Evolutionary conservation across 306 rosid genomes (phyloP), one percentile per base, ranked within the genome.

Genomic region (Hippophae rhamnoides): DNA sequence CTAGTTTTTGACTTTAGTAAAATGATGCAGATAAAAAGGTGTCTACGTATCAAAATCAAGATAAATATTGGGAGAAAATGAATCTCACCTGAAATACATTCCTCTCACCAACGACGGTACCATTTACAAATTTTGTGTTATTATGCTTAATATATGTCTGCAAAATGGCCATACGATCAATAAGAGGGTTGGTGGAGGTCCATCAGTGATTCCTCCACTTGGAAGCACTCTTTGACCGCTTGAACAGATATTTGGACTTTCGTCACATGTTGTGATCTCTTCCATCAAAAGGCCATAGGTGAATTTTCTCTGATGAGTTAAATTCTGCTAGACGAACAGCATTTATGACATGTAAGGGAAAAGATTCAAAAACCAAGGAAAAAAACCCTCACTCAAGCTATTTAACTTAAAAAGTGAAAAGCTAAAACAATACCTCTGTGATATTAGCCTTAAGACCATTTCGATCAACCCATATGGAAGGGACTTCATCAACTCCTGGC

Each of bases 151-250:
- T 92, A 72, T 92, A 88, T 52, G 99, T 84, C 69, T 92, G 96
- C 63, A 92, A 61, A 69, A 92, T 88, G 57, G 96, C 95, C 90
- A 88, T 69, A 13, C 76, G 90, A 58, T 92, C 99, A 64, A 85
- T 60, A 74, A 96, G 53, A 92, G 93, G 61, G 95, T 92, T 66
- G 99, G 88, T 43, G 97, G 97, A 68, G 99, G 99, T 75, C 99
- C 99, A 73, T 88, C 90, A 71, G 83, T 85, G 43, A 92, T 79
- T 71, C 86, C 93, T 63, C 96, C 99, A 75, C 83, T 84, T 43
- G 96, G 96, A 68, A 84, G 68, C 60, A 89, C 73, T 68, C 93
- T 81, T 61, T 80, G 96, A 52, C 96, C 99, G 65, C 69, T 69
- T 52, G 88, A 65, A 78, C 89, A 80, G 62, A 85, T 80, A 58